Evolutionary conservation across 208 protist genomes (phyloP).

Genomic region (Leishmania gerbilli): DNA sequence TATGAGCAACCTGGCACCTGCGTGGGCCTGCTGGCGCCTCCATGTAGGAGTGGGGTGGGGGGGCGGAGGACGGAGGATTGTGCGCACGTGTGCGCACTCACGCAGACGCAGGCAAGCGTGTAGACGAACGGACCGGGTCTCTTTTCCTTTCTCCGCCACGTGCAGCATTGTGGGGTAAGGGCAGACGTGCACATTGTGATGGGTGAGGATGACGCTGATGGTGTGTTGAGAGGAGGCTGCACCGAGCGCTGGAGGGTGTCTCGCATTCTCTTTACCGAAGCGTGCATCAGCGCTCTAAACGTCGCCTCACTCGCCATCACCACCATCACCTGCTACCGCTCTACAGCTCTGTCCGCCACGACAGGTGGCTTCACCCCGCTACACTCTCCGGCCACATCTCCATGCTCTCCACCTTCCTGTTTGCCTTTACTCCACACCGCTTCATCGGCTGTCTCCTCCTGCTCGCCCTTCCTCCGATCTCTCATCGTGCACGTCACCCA

Average conservation of each 20-base stretch:
- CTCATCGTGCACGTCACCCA: neutral
- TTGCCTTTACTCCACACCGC: neutral
- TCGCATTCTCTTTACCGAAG: neutral
- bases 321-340: neutral
- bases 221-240: neutral
- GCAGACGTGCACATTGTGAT: no score
- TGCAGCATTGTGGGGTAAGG: neutral
- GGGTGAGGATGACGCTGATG: neutral
- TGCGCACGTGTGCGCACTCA: neutral
- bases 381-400: neutral
- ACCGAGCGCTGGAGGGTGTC: neutral
- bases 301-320: neutral
- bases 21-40: neutral
- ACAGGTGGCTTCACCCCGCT: neutral
- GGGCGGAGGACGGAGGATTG: neutral
- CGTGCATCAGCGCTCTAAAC: no score
- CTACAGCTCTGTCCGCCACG: neutral
- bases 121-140: neutral
- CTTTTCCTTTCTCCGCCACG: neutral
- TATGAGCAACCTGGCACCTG: neutral
- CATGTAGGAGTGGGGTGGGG: neutral
- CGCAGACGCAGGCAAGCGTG: neutral
- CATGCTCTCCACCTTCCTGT: neutral
- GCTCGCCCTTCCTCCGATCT: neutral
- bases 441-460: neutral